Conservation (phyloP, 2,329 filamentous ascomycete genomes). For the Pyricularia sp. region DNA sequence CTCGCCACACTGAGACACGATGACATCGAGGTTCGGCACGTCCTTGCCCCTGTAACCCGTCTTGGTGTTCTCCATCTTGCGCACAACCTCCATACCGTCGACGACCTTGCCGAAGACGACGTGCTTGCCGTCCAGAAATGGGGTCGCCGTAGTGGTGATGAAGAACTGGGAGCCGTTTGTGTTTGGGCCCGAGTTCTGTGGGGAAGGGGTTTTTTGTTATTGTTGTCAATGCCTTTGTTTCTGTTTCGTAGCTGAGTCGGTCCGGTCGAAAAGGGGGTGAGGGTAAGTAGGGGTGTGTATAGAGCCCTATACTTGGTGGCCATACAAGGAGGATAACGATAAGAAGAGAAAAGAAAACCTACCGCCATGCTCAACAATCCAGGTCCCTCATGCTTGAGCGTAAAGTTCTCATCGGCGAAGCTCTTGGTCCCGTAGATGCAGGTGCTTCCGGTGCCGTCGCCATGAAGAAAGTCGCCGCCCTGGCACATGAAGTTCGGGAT, state of each 20-base stretch:
- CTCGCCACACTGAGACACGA: conserved; percentile 79
- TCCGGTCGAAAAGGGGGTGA: background rate
- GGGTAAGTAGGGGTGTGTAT: too few relatives aligned
- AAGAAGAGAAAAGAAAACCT: conserved; percentile 22
- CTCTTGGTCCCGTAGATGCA: conserved; percentile 76
- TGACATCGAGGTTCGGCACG: conserved; percentile 72
- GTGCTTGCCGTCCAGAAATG: conserved; percentile 84
- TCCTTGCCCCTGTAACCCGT: conserved; percentile 63
- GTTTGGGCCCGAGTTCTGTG: conserved; percentile 75
- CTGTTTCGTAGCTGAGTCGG: background rate
- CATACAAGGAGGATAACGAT: too few relatives aligned
- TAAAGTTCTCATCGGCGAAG: conserved; percentile 88
- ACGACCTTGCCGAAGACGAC: conserved; percentile 89
- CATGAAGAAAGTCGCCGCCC: conserved; percentile 82
- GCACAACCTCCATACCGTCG: conserved; percentile 80
- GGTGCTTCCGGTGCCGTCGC: conserved; percentile 78
- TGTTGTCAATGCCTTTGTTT: background rate
- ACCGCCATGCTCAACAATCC: conserved; percentile 90
- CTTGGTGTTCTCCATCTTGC: conserved; percentile 84
- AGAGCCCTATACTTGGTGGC: too few relatives aligned
- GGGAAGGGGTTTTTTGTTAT: background rate
- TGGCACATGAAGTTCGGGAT: conserved; percentile 97
- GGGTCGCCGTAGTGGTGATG: conserved; percentile 79
- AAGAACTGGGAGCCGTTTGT: conserved; percentile 97
- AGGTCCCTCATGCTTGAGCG: conserved; percentile 60